These are phyloP conservation scores for Auriscalpium vulgare DNA, from an alignment of 768 basidiomycete species.

Conservation along the genomic window DNA sequence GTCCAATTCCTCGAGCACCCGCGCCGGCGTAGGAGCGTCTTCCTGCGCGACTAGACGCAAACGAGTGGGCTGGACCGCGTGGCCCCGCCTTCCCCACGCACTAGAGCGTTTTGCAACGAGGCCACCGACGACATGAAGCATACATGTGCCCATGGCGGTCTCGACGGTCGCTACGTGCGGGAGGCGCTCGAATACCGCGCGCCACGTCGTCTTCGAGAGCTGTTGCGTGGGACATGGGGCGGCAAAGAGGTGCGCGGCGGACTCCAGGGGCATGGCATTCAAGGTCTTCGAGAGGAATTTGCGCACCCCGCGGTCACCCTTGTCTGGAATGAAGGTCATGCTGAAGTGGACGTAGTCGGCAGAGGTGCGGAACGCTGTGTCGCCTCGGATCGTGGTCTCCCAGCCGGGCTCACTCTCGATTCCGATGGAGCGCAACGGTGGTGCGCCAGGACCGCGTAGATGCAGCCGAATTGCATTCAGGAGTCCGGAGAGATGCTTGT, in stretches of 20 bases:
- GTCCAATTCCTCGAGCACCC: not conserved
- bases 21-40: not conserved
- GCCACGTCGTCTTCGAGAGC: not conserved
- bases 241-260: not conserved
- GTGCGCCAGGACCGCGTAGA: not conserved
- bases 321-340: not conserved
- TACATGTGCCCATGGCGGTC: not conserved
- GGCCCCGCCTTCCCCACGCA: not conserved
- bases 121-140: not conserved
- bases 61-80: not conserved
- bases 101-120: not conserved
- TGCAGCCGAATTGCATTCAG: not conserved
- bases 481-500: not conserved
- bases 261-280: not conserved
- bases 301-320: not conserved
- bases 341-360: not conserved
- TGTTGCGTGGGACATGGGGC: not conserved
- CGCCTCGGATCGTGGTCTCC: not conserved
- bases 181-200: not conserved
- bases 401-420: not conserved
- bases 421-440: not conserved
- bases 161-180: not conserved
- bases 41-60: not conserved
- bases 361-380: not conserved
- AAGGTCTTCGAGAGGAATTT: not conserved